Evolutionary conservation across 805 yeast species (phyloP), one percentile per base, ranked within the genome.

Genomic region (Maudiozyma serrabonitensis): DNA sequence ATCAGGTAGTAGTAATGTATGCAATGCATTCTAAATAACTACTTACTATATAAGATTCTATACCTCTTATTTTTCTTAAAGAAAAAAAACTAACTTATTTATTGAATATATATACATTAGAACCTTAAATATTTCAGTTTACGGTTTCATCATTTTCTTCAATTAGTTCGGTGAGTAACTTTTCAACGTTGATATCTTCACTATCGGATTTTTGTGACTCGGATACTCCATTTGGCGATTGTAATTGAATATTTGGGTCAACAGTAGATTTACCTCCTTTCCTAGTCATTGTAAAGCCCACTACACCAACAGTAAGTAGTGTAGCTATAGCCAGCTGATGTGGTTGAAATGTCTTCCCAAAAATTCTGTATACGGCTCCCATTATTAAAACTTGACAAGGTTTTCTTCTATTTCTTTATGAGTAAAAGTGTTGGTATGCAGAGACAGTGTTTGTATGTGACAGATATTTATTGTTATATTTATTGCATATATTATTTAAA

Each of bases 311-410:
- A 9, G 62, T 52, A 19, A 55, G 50, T 25, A 57, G 41, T 5
- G 96, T 88, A 56, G 84, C 90, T 58, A 89, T 70, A 46, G 96
- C 84, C 67, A 90, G 80, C 54, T 79, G 82, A 72, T 89, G 93
- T 52, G 98, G 80, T 61, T 81, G 88, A 61, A 90, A 82, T 54
- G 86, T 71, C 72, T 75, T 87, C 52, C 98, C 98, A 61, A 88
- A 75, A 60, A 90, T 84, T 54, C 71, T 74, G 76, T 90, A 90
- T 65, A 87, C 85, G 64, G 53, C 51, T 7, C 56, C 55, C 63
- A 59, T 59, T 35, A 41, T 45, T 28, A 28, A 28, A 28, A 9
- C 12, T 28, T 28, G 12, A 28, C n/a, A n/a, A 9, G 2, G 32
- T 28, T 9, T 11, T 9, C 12, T 11, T 28, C 12, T 28, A 6